Percentiles rank a stretch among this genome's conserved stretches.
Conservation (phyloP, 768 basidiomycete species). For the Xanthoconium purpureum region DNA sequence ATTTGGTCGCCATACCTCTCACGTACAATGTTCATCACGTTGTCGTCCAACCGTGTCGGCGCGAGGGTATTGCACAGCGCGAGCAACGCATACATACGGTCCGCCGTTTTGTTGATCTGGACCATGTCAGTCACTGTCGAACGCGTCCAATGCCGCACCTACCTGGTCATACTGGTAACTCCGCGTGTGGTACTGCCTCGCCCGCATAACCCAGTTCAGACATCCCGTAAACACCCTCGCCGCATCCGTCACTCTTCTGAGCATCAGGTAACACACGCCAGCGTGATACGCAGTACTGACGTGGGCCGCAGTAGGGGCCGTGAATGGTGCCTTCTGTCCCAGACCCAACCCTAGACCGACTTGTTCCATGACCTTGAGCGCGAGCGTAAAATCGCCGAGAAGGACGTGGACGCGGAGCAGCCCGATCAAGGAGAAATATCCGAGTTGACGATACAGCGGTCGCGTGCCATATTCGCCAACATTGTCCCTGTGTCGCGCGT, state of each 20-base stretch:
- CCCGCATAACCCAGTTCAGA: constrained; percentile 92
- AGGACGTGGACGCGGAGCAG: constrained; percentile 94
- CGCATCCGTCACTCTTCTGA: constrained; percentile 92
- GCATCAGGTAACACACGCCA: constrained; percentile 95
- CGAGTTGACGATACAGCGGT: constrained; percentile 90
- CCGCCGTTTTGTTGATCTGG: constrained; percentile 95
- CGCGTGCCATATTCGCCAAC: constrained; percentile 89
- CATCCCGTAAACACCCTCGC: constrained; percentile 91
- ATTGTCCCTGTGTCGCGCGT: constrained; percentile 54
- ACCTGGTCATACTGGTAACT: constrained; percentile 97
- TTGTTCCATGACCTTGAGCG: constrained; percentile 91
- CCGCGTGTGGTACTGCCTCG: constrained; percentile 95
- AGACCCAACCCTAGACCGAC: constrained; percentile 91
- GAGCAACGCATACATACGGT: constrained; percentile 95
- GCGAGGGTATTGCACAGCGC: constrained; percentile 92
- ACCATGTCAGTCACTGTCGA: neutral
- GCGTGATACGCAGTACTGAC: constrained; percentile 94
- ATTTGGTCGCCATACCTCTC: constrained; percentile 94
- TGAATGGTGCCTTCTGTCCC: constrained; percentile 89
- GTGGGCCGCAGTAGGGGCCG: constrained; percentile 94
- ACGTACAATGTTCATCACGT: constrained; percentile 88
- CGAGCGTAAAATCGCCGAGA: constrained; percentile 93
- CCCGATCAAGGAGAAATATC: constrained; percentile 95
- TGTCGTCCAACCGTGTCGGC: constrained; percentile 90
- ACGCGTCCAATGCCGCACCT: constrained; percentile 5